These are phyloP conservation scores for Boletus sp. DNA, from an alignment of 1,284 basidiomycete genomes.

Conservation along the genomic window DNA sequence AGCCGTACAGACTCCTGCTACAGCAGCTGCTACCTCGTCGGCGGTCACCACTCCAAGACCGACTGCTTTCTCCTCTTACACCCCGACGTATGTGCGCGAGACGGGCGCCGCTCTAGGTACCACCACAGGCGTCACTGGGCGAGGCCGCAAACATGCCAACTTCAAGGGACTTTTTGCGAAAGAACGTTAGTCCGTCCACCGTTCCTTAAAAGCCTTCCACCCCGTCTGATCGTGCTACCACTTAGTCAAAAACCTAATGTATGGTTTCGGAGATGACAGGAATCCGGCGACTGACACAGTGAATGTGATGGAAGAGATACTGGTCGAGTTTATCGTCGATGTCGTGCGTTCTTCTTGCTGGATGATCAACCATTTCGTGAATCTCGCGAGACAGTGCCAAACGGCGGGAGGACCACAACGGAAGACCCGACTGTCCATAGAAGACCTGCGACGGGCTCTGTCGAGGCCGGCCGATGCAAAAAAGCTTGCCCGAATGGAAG, in stretches of 20 bases:
- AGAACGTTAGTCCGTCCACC: conserved; percentile 55
- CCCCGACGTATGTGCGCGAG: conserved; percentile 54
- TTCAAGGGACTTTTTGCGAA: conserved; percentile 71
- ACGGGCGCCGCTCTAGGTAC: conserved; percentile 33
- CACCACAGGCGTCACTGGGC: conserved; percentile 39
- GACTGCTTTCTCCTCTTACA: conserved; percentile 49
- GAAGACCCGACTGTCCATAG: conserved; percentile 71
- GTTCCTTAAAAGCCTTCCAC: neutral
- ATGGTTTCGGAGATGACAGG: conserved; percentile 90
- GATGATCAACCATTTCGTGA: conserved; percentile 10
- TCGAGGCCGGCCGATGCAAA: conserved; percentile 77
- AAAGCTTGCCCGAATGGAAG: conserved; percentile 85
- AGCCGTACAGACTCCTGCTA: conserved; percentile 31
- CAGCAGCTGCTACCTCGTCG: conserved; percentile 21
- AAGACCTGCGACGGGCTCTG: conserved; percentile 74
- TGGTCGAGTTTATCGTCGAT: conserved; percentile 88
- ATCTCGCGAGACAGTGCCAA: conserved; percentile 51
- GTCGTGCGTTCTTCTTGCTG: conserved; percentile 53
- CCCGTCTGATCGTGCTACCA: conserved; percentile 7
- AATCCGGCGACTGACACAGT: conserved; percentile 85
- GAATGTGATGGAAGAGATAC: conserved; percentile 90
- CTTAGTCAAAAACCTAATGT: conserved; percentile 85
- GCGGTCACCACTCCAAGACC: conserved; percentile 22
- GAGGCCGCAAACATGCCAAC: conserved; percentile 58
- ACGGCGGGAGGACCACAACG: conserved; percentile 64